phyloP scores from a whole-genome alignment of 2,329 filamentous ascomycete species.

The Stachybotrys echinatus region DNA sequence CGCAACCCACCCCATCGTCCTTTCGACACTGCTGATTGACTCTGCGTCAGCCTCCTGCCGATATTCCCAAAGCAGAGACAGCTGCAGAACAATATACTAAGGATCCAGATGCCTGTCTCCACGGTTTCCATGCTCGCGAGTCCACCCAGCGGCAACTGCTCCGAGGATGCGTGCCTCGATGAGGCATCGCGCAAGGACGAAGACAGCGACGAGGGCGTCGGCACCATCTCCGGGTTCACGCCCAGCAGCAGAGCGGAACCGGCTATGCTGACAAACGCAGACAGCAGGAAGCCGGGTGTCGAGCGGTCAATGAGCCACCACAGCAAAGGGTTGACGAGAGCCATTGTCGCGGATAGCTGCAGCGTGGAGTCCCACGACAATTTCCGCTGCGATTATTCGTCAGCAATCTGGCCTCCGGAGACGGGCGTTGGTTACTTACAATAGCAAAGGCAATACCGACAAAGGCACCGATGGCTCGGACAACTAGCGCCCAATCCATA shows the following conservation, averaged over 20 bases:
- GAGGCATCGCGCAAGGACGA: slow-evolving; percentile 16
- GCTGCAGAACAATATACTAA: slow-evolving; percentile 91
- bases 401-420: slow-evolving; percentile 3
- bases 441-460: slow-evolving; percentile 64
- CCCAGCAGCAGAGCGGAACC: slow-evolving; percentile 72
- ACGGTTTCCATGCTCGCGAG: slow-evolving; percentile 56
- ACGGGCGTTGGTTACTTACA: slow-evolving; percentile 48
- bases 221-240: slow-evolving; percentile 73
- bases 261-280: slow-evolving; percentile 63
- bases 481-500: slow-evolving; percentile 67
- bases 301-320: slow-evolving; percentile 97
- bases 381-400: slow-evolving; percentile 57
- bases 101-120: slow-evolving; percentile 78
- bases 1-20: slow-evolving; percentile 41
- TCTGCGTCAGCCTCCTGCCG: slow-evolving; percentile 69
- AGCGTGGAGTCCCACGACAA: slow-evolving; percentile 91
- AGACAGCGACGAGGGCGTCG: slow-evolving; percentile 48
- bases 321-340: slow-evolving; percentile 84
- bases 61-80: slow-evolving; percentile 96
- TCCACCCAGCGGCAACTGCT: slow-evolving; percentile 9
- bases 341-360: slow-evolving; percentile 86
- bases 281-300: slow-evolving; percentile 75
- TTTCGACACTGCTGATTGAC: slow-evolving; percentile 31
- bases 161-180: slow-evolving; percentile 8
- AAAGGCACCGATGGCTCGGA: slow-evolving; percentile 56